Evolutionary conservation across 768 basidiomycete genomes (phyloP), one percentile per base, ranked within the genome.

Genomic region (Mycena polygramma): DNA sequence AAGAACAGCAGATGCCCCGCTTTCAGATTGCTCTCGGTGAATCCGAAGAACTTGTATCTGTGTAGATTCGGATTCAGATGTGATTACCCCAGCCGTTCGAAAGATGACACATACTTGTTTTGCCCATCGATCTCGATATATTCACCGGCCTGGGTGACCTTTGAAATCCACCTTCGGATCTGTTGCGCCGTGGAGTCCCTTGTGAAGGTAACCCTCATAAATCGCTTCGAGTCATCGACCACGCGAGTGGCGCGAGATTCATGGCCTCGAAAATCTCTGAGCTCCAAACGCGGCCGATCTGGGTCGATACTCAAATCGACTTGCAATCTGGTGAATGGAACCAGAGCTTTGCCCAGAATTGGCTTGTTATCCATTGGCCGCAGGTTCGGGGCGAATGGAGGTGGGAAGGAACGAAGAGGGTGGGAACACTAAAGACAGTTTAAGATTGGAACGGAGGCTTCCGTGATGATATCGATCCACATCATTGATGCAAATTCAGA

Each of bases 31-130:
- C 57, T 68, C 46, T 76, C 75, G 0, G 71, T 74, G 55, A 60
- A 72, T 0, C 75, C 75, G 9, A 76, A 49, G 24, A 73, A 76
- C 7, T 45, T n/a, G 24, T 71, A 76, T 66, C 75, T 76, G 30
- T 46, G 22, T 26, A 19, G n/a, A n/a, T n/a, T n/a, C n/a, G n/a
- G n/a, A n/a, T n/a, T n/a, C n/a, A 26, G 2, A 24, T 36, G 7
- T n/a, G 15, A 45, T 45, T 45, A 45, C 17, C 15, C 43, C 39
- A 39, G 7, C 13, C 13, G 39, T 39, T 13, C 39, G 39, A 7
- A 39, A 39, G 39, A 48, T 24, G 35, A 57, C 19, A 69, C 67
- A 57, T 46, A 69, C 71, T n/a, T n/a, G n/a, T 63, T 51, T 14
- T 39, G 59, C 1, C 26, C 55, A 6, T n/a, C 49, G 14, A 45